Conservation (phyloP, 768 basidiomycete genomes). For the Lactarius quietus region DNA sequence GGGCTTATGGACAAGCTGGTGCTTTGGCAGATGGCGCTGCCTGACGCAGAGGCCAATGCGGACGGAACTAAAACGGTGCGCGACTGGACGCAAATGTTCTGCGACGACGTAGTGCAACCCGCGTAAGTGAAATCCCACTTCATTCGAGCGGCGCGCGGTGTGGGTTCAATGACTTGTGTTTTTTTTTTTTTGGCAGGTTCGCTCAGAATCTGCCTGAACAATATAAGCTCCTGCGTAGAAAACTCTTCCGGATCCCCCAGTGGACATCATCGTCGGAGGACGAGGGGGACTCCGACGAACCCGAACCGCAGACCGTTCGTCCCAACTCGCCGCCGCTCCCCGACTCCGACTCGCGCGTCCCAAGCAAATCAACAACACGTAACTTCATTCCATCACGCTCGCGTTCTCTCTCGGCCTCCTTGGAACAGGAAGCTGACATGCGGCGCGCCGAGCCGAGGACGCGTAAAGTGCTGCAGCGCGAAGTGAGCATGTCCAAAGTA, state of each 20-base stretch:
- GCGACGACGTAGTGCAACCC: slow-evolving; percentile 60
- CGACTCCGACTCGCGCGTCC: background rate
- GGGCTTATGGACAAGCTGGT: slow-evolving; percentile 69
- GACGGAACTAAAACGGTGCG: slow-evolving; percentile 24
- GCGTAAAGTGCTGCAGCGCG: slow-evolving; percentile 58
- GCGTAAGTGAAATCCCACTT: slow-evolving; percentile 44
- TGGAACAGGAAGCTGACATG: slow-evolving; percentile 56
- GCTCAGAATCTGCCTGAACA: slow-evolving; percentile 7
- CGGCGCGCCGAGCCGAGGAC: slow-evolving; percentile 34
- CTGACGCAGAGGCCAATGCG: slow-evolving; percentile 35
- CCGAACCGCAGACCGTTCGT: background rate
- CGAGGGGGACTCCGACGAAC: slow-evolving; percentile 8
- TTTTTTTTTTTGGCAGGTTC: background rate
- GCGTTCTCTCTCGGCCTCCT: slow-evolving; percentile 54
- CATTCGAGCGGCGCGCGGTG: background rate
- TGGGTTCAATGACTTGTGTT: background rate
- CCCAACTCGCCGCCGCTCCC: background rate
- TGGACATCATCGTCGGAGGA: slow-evolving; percentile 13
- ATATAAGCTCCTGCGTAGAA: slow-evolving; percentile 27
- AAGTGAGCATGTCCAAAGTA: slow-evolving; percentile 72
- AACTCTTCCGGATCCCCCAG: slow-evolving; percentile 25
- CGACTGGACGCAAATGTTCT: slow-evolving; percentile 78
- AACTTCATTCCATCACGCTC: slow-evolving; percentile 27
- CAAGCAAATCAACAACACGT: background rate
- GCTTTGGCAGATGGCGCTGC: slow-evolving; percentile 61